phyloP scores from a whole-genome alignment of 148 eudicot genomes.

The Nepenthes gracilis region DNA sequence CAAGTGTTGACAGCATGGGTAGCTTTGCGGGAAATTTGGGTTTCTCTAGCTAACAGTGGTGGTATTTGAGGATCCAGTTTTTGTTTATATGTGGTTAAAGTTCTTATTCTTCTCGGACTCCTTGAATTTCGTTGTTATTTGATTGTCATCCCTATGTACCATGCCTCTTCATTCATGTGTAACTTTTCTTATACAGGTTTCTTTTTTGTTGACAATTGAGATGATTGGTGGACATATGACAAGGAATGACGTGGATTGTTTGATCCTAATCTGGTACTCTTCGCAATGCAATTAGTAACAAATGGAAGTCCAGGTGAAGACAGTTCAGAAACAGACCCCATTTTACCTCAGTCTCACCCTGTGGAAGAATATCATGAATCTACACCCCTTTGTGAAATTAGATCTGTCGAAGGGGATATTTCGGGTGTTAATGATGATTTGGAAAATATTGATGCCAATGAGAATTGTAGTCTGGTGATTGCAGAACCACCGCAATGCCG shows the following conservation, averaged over 20 bases:
- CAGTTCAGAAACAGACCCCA: slow-evolving; percentile 82
- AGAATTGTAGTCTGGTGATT: slow-evolving; percentile 44
- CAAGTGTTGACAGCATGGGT: too few relatives aligned
- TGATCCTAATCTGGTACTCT: slow-evolving; percentile 19
- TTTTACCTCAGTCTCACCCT: slow-evolving; percentile 37
- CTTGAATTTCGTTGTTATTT: too few relatives aligned
- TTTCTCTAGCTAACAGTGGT: too few relatives aligned
- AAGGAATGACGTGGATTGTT: slow-evolving; percentile 26
- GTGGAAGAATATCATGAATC: slow-evolving; percentile 35
- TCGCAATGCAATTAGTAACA: slow-evolving; percentile 60
- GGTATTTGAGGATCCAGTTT: too few relatives aligned
- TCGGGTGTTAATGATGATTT: slow-evolving; percentile 19
- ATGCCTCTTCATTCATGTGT: neutral
- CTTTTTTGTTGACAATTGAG: slow-evolving; percentile 27
- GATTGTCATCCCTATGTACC: too few relatives aligned
- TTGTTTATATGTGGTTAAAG: too few relatives aligned
- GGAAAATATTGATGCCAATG: slow-evolving; percentile 29
- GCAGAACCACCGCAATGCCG: slow-evolving; percentile 81
- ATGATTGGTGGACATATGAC: slow-evolving; percentile 27
- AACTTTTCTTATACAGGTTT: slow-evolving; percentile 27
- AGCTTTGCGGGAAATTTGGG: too few relatives aligned
- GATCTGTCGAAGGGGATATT: slow-evolving; percentile 39
- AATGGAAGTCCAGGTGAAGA: slow-evolving; percentile 48
- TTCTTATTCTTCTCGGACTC: too few relatives aligned
- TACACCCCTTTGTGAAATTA: slow-evolving; percentile 63